phyloP scores from a whole-genome alignment of 371 early-diverging fungal species.

The Basidiobolus meristosporus region DNA sequence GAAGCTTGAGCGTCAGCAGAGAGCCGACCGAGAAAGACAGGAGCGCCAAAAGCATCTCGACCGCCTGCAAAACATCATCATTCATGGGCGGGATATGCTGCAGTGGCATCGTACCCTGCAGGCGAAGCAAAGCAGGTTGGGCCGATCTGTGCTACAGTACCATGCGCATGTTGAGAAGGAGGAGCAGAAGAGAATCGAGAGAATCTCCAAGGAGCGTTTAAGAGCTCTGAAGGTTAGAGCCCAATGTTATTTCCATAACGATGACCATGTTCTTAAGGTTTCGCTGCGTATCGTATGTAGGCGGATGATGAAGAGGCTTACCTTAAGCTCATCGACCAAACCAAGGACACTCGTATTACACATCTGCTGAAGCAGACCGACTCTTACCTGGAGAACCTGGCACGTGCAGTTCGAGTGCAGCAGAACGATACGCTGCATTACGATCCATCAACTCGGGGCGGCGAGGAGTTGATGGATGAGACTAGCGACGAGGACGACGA shows the following conservation, averaged over 20 bases:
- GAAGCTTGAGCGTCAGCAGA: slow-evolving; percentile 71
- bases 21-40: slow-evolving; percentile 67
- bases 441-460: slow-evolving; percentile 14
- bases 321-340: slow-evolving; percentile 76
- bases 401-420: slow-evolving; percentile 59
- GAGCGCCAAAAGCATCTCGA: slow-evolving; percentile 68
- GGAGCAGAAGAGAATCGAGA: slow-evolving; percentile 66
- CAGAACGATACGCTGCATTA: slow-evolving; percentile 36
- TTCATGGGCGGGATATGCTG: slow-evolving; percentile 54
- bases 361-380: slow-evolving; percentile 77
- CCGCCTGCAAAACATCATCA: slow-evolving; percentile 44
- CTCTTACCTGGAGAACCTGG: slow-evolving; percentile 58
- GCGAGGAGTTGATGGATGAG: slow-evolving; percentile 16
- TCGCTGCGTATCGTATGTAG: background rate
- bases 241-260: background rate
- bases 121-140: slow-evolving; percentile 44
- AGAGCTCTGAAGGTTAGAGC: slow-evolving; percentile 50
- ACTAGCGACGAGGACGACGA: slow-evolving; percentile 31
- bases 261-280: too few relatives aligned
- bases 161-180: slow-evolving; percentile 74
- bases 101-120: slow-evolving; percentile 50
- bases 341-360: slow-evolving; percentile 84
- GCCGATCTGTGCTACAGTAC: slow-evolving; percentile 48
- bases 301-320: slow-evolving; percentile 91
- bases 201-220: slow-evolving; percentile 78